Base-by-base conservation (phyloP, 495 filamentous ascomycete genomes). In the Penicillium macrosclerotiorum region DNA sequence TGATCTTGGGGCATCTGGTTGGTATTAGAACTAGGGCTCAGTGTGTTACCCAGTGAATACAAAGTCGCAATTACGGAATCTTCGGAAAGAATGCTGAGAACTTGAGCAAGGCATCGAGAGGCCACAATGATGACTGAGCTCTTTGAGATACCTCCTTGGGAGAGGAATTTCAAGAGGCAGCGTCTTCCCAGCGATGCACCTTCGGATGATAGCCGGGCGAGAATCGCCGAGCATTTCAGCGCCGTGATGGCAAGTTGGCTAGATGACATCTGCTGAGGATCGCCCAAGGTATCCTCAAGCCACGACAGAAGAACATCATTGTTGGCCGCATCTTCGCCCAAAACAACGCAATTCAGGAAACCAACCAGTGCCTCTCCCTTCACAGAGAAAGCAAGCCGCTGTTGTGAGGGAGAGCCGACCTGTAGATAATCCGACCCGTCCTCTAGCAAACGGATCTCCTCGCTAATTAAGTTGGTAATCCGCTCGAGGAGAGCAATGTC, bases 41-140 rank as follows among this genome's bases (percentile, higher is more conserved):
- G 65, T 8, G 93, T 84, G 63, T 98, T 97, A 12, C 93, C 94
- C 42, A 98, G 72, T 1, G 90, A 90, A 65, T 97, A 97, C 8
- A 98, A 71, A 2, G 90, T 96, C 4, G 90, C 94, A 52, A 98
- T 97, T 22, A 94, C 81, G 20, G 88, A 84, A 74, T 98, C 93
- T 55, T 94, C 85, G 4, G 94, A 91, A 5, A 96, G 78, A 46
- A 85, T 74, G 38, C 80, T 82, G 38, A 97, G 68, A 37, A 94
- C 75, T 42, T 81, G 86, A 3, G 89, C 88, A 34, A 98, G 75
- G 58, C 86, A 91, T 37, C 80, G 81, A 4, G 90, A 89, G 25
- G 91, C 93, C 20, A 91, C 75, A 8, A 68, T 72, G 12, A 92
- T 79, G 20, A 82, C 86, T 23, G 74, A 64, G 17, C 75, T 76